These are phyloP conservation scores for Litsea cubeba DNA, from an alignment of 164 flowering plant species.

Conservation along the genomic window DNA sequence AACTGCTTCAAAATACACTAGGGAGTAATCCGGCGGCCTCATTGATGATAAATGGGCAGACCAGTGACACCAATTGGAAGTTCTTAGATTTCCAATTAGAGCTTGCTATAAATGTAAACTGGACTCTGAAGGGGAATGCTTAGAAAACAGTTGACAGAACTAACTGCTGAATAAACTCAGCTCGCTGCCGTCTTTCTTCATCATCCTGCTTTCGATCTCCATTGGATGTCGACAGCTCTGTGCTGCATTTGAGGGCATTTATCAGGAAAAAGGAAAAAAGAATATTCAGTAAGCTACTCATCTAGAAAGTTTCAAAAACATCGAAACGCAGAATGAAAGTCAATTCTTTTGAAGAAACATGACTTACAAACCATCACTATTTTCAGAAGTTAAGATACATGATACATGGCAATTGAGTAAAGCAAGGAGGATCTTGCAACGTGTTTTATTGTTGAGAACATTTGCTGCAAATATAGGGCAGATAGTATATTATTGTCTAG, in stretches of 20 bases:
- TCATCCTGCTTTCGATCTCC: slow-evolving; percentile 34
- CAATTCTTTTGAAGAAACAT: background rate
- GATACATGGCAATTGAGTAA: too few species aligned
- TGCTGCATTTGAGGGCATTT: slow-evolving; percentile 29
- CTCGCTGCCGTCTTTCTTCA: slow-evolving; percentile 47
- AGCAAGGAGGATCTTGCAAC: too few species aligned
- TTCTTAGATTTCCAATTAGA: too few species aligned
- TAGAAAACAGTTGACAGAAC: slow-evolving; percentile 60
- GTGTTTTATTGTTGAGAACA: too few species aligned
- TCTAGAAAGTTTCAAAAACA: background rate
- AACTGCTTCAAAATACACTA: too few species aligned
- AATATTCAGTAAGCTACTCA: background rate
- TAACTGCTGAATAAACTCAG: slow-evolving; percentile 53
- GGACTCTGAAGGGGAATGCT: background rate
- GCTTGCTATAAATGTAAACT: background rate
- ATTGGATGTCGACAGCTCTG: slow-evolving; percentile 14
- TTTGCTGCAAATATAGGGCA: too few species aligned
- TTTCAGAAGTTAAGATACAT: background rate
- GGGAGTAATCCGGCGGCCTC: too few species aligned
- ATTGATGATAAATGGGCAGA: too few species aligned
- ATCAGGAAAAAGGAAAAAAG: background rate
- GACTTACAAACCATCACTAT: background rate
- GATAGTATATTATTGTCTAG: too few species aligned
- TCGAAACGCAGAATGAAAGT: too few species aligned
- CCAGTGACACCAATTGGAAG: too few species aligned